Conservation (phyloP, 345 rosid genomes). For the Lagerstroemia speciosa region DNA sequence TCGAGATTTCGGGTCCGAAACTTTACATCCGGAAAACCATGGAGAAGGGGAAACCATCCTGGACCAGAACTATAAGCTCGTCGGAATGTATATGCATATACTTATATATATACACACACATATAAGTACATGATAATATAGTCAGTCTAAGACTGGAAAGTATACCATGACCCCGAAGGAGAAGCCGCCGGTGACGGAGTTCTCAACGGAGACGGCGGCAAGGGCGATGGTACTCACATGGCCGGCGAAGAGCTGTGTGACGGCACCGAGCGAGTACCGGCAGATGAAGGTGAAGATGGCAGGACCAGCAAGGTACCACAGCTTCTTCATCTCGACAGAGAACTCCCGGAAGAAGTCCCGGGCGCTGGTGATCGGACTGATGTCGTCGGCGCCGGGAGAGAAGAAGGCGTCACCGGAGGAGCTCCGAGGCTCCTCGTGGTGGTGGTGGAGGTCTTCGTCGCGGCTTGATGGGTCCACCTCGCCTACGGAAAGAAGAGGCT, state of each 20-base stretch:
- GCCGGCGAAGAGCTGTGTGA: too few relatives aligned
- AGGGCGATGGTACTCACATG: constrained; percentile 65
- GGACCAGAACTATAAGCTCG: too few relatives aligned
- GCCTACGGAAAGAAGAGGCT: constrained; percentile 27
- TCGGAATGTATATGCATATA: too few relatives aligned
- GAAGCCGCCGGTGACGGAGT: constrained; percentile 86
- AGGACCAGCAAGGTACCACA: constrained; percentile 86
- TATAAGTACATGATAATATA: too few relatives aligned
- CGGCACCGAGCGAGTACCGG: constrained; percentile 84
- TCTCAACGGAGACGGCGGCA: constrained; percentile 78
- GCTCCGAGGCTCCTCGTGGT: constrained; percentile 4
- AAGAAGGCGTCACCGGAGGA: constrained; percentile 13
- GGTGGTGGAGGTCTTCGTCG: background rate
- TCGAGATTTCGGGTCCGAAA: too few relatives aligned
- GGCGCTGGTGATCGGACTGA: constrained; percentile 41
- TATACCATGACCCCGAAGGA: constrained; percentile 77
- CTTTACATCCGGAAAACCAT: too few relatives aligned
- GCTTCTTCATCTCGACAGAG: constrained; percentile 42
- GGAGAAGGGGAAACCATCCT: too few relatives aligned
- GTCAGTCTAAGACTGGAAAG: too few relatives aligned
- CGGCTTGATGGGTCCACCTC: constrained; percentile 3
- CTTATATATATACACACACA: too few relatives aligned
- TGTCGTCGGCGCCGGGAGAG: constrained; percentile 39
- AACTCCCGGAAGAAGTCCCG: constrained; percentile 47
- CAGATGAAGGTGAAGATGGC: constrained; percentile 79